Conservation (phyloP, 2,329 filamentous ascomycete genomes). For the Rhynchosporium secalis region DNA sequence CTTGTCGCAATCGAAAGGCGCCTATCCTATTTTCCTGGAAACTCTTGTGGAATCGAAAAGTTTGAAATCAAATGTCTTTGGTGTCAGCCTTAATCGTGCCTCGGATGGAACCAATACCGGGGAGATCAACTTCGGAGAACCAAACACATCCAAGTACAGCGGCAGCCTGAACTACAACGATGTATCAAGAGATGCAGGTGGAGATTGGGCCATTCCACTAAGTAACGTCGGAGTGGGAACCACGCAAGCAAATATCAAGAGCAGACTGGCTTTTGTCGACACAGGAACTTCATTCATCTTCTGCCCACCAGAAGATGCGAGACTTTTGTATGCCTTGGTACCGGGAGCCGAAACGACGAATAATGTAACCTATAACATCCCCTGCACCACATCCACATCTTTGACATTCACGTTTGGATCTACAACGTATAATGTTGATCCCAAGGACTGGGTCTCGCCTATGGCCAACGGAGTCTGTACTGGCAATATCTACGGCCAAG, state of each 20-base stretch:
- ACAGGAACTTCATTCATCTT: conserved; percentile 82
- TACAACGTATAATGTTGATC: conserved; percentile 63
- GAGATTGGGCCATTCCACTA: conserved; percentile 73
- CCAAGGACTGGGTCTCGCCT: conserved; percentile 67
- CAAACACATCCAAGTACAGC: conserved; percentile 65
- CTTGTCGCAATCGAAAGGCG: conserved; percentile 61
- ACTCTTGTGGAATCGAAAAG: conserved; percentile 56
- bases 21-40: conserved; percentile 65
- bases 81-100: conserved; percentile 67
- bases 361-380: conserved; percentile 66
- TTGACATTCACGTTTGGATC: conserved; percentile 70
- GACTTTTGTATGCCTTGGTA: conserved; percentile 66
- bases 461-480: conserved; percentile 50
- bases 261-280: conserved; percentile 71
- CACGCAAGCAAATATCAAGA: conserved; percentile 48
- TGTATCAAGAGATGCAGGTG: conserved; percentile 47
- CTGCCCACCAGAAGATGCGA: conserved; percentile 66
- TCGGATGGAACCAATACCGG: conserved; percentile 68
- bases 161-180: conserved; percentile 69
- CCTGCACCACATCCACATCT: conserved; percentile 64
- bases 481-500: conserved; percentile 73
- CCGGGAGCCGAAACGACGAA: conserved; percentile 55
- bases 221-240: conserved; percentile 65
- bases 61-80: conserved; percentile 67
- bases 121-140: conserved; percentile 73